Base-by-base conservation (phyloP, 495 filamentous ascomycete species). In the Penicillium argentinense region DNA sequence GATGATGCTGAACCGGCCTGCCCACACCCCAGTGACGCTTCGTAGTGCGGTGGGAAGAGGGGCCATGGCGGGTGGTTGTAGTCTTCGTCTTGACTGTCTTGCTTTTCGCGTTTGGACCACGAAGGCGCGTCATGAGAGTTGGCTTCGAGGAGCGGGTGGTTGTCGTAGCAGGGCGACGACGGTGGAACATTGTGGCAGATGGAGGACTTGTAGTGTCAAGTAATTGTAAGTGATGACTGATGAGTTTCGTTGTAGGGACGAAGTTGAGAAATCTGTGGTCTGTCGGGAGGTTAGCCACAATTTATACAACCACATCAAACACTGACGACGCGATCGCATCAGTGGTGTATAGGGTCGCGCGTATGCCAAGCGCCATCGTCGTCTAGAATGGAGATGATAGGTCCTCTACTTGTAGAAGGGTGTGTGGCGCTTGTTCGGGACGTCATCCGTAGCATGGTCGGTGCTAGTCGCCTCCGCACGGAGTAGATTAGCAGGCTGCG, bases 1-100 rank as follows among this genome's bases (percentile, higher is more conserved):
- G 60, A 16, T 83, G 83, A 44, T 82, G 81, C 44, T 81, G 80
- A 0, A 53, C 63, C 4, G 59, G 64, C n/a, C 49, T n/a, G 29
- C 51, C 37, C 13, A 9, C 22, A 33, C 54, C 45, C 33, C 45
- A 39, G 30, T 36, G 42, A 24, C 52, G 42, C 24, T 47, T 53
- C 24, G 36, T 42, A 11, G 42, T 48, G 13, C 13, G 30, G 11
- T 26, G 26, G 12, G 41, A 24, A 5, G 37, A 26, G 28, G 51
- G 41, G 14, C 24, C 30, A 28, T 48, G 49, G 3, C 28, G 29
- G 42, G 32, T 49, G 16, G 63, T 65, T 6, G 53, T 64, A 3
- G 63, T 62, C 27, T 54, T 63, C 5, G 60, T 64, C 33, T 66
- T 66, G 25, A 62, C 50, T 0, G 63, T 64, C 18, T 56, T 53